phyloP scores from a whole-genome alignment of 176 grass and related monocot genomes.

The Coix lacrymajobi region DNA sequence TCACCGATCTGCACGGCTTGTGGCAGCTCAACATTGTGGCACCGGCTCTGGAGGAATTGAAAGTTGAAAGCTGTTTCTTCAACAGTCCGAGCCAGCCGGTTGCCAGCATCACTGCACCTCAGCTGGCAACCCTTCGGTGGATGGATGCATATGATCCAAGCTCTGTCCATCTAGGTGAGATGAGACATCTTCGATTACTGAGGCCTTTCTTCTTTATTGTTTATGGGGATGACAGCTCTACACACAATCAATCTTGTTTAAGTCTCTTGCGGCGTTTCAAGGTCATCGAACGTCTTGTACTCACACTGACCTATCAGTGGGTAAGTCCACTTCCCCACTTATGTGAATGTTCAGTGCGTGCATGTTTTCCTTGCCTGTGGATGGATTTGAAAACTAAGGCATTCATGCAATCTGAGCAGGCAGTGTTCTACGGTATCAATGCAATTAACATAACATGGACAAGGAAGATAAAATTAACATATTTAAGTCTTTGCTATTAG shows the following conservation, averaged over 20 bases:
- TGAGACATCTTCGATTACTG: not conserved
- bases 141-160: not conserved
- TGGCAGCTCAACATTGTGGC: not conserved
- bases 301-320: not conserved
- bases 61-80: not conserved
- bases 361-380: not conserved
- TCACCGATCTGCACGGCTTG: accelerated
- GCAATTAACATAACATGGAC: not conserved
- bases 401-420: not conserved
- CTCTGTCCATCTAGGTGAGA: not conserved
- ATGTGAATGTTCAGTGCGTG: not conserved
- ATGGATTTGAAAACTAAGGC: not conserved
- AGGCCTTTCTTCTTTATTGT: not conserved
- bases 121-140: not conserved
- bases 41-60: not conserved
- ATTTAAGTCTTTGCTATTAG: too few species aligned
- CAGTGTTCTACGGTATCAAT: not conserved
- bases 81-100: not conserved
- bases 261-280: not conserved
- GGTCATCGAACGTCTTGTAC: not conserved
- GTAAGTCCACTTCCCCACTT: not conserved
- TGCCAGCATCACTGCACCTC: not conserved
- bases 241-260: not conserved
- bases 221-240: not conserved
- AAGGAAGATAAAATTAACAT: not conserved